phyloP scores from a whole-genome alignment of 2,329 filamentous ascomycete species.

The Meredithiella fracta region DNA sequence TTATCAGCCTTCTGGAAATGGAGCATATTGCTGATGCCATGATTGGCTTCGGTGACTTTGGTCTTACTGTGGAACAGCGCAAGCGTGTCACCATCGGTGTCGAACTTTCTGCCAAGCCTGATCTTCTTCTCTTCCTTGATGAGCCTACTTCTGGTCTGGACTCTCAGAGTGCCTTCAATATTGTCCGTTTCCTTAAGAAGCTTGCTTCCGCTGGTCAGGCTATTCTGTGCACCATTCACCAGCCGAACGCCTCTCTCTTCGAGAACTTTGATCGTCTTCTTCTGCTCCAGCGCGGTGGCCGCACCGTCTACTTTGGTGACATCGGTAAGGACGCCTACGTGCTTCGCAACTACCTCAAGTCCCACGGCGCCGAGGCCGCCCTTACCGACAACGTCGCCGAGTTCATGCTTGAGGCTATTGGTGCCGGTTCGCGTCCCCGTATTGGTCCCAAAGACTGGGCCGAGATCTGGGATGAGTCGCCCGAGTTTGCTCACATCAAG shows the following conservation, averaged over 20 bases:
- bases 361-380: slow-evolving; percentile 42
- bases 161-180: slow-evolving; percentile 52
- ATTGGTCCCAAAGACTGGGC: slow-evolving; percentile 65
- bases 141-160: slow-evolving; percentile 65
- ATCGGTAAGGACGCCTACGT: slow-evolving; percentile 59
- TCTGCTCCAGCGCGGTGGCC: slow-evolving; percentile 60
- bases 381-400: slow-evolving; percentile 46
- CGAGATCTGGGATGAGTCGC: slow-evolving; percentile 59
- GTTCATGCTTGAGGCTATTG: slow-evolving; percentile 76
- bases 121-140: slow-evolving; percentile 61
- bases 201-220: slow-evolving; percentile 66
- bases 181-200: slow-evolving; percentile 51
- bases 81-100: slow-evolving; percentile 83
- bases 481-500: slow-evolving; percentile 52
- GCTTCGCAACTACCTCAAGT: slow-evolving; percentile 47
- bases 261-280: slow-evolving; percentile 76
- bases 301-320: slow-evolving; percentile 73
- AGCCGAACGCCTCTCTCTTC: slow-evolving; percentile 72
- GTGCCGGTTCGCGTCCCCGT: slow-evolving; percentile 54
- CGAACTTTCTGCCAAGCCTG: slow-evolving; percentile 69
- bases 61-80: slow-evolving; percentile 48
- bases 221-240: slow-evolving; percentile 81
- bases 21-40: slow-evolving; percentile 42
- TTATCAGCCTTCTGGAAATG: slow-evolving; percentile 42
- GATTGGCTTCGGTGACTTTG: slow-evolving; percentile 47